A percentile compares a stretch with the other conserved stretches of the same genome.
Evolutionary conservation across 169 alveolate species (phyloP).

Genomic region (Plasmodium adleri): DNA sequence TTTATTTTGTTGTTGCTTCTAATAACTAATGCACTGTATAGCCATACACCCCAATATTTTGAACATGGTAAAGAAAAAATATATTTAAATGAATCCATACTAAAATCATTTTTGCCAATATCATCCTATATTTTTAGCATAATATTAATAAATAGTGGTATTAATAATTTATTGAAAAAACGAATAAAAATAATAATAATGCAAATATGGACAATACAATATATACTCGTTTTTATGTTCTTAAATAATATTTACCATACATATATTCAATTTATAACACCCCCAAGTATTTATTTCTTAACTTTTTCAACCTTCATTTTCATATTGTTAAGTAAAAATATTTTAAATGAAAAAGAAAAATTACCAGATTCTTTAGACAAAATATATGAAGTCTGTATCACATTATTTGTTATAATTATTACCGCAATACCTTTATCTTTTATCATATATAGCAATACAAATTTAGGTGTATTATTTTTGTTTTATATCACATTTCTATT

Average conservation of each 20-base stretch:
- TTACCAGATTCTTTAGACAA: slow-evolving; percentile 12
- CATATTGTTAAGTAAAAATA: slow-evolving; percentile 30
- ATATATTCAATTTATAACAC: slow-evolving; percentile 13
- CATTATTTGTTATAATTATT: slow-evolving; percentile 16
- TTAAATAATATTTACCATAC: slow-evolving; percentile 17
- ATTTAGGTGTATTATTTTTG: slow-evolving; percentile 31
- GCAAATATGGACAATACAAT: slow-evolving; percentile 45
- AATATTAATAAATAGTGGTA: slow-evolving; percentile 29
- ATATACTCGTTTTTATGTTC: slow-evolving; percentile 21
- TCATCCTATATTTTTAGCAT: slow-evolving; percentile 22
- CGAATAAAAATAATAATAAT: slow-evolving; percentile 14
- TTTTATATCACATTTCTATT: slow-evolving; percentile 34
- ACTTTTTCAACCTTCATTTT: slow-evolving; percentile 20
- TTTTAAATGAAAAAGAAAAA: slow-evolving; percentile 21
- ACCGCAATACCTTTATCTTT: slow-evolving; percentile 42
- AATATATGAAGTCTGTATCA: slow-evolving; percentile 31
- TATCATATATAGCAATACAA: slow-evolving; percentile 63
- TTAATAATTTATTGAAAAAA: slow-evolving; percentile 10
- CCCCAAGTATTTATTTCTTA: slow-evolving; percentile 24
- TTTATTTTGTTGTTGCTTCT: slow-evolving; percentile 9
- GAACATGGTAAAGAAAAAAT: slow-evolving; percentile 38
- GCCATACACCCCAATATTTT: slow-evolving; percentile 17
- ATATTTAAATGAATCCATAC: slow-evolving; percentile 13
- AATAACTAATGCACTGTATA: slow-evolving; percentile 1
- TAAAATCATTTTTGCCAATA: slow-evolving; percentile 27